These are phyloP conservation scores for Botrytis squamosa DNA, from an alignment of 2,329 filamentous ascomycete genomes.

Conservation along the genomic window DNA sequence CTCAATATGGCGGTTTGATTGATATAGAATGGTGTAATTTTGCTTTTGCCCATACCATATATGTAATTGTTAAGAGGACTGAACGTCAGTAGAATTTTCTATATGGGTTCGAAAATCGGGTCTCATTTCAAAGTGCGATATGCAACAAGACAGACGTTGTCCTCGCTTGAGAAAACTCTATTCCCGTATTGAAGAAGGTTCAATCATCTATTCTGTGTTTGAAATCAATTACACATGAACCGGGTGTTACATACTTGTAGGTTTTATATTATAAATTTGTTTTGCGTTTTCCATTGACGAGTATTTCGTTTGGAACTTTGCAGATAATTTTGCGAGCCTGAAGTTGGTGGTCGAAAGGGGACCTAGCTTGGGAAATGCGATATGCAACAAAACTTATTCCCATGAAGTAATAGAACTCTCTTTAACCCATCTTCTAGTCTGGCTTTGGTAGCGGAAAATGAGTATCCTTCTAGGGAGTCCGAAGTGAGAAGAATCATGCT, in stretches of 20 bases:
- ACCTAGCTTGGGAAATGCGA: background rate
- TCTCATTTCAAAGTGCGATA: background rate
- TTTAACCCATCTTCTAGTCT: no score
- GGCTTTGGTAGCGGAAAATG: background rate
- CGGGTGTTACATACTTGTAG: background rate
- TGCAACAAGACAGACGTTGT: background rate
- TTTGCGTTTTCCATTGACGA: background rate
- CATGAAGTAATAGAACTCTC: background rate
- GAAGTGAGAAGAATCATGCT: background rate
- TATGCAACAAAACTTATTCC: background rate
- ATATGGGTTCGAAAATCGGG: background rate
- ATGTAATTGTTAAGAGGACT: background rate
- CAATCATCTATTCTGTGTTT: background rate
- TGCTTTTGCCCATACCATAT: background rate
- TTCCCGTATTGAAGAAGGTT: fast-evolving
- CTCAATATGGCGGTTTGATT: background rate
- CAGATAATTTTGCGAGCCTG: background rate
- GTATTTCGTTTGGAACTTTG: background rate
- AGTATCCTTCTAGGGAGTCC: background rate
- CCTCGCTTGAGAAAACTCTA: background rate
- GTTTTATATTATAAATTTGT: background rate
- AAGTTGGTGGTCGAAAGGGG: background rate
- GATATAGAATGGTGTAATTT: background rate
- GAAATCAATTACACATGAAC: background rate
- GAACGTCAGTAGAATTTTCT: background rate